These are phyloP conservation scores for Dictyostelium purpureum DNA, from an alignment of 78 protist species.

Conservation along the genomic window DNA sequence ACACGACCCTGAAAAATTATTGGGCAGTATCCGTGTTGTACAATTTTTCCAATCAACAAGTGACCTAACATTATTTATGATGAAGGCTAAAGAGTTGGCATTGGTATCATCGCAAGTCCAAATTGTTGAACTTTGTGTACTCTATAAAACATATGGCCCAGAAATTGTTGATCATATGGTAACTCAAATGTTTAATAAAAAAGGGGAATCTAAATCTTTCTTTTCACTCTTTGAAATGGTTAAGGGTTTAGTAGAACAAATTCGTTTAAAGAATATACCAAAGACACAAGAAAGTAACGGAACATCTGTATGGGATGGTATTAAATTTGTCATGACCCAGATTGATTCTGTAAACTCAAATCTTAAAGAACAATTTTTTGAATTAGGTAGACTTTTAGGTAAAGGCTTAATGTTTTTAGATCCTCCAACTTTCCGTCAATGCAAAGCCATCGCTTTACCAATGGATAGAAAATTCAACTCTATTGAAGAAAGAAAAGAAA, in stretches of 20 bases:
- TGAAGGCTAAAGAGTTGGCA: conserved; percentile 65
- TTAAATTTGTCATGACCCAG: conserved; percentile 64
- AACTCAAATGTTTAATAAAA: conserved; percentile 42
- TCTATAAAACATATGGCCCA: conserved; percentile 67
- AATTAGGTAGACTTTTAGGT: conserved; percentile 73
- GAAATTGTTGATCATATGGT: conserved; percentile 78
- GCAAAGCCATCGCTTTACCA: conserved; percentile 72
- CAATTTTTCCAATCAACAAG: conserved; percentile 74
- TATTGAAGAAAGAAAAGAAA: conserved; percentile 10
- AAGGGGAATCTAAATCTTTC: conserved; percentile 34
- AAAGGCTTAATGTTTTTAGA: conserved; percentile 64
- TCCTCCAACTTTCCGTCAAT: conserved; percentile 71
- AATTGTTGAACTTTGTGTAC: conserved; percentile 58
- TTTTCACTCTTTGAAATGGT: conserved; percentile 53
- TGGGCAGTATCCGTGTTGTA: conserved; percentile 52
- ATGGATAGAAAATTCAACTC: conserved; percentile 29
- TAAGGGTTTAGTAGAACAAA: conserved; percentile 39
- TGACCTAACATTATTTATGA: conserved; percentile 71
- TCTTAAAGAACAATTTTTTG: conserved; percentile 64
- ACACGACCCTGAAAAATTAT: conserved; percentile 36
- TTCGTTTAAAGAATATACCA: conserved; percentile 43
- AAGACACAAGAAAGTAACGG: conserved; percentile 41
- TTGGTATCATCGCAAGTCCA: conserved; percentile 70
- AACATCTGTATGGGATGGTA: conserved; percentile 72
- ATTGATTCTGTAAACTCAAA: conserved; percentile 51